Percentiles rank a stretch among this genome's conserved stretches.
phyloP scores from a whole-genome alignment of 2,329 filamentous ascomycete species.

The Monilinia fructicola region DNA sequence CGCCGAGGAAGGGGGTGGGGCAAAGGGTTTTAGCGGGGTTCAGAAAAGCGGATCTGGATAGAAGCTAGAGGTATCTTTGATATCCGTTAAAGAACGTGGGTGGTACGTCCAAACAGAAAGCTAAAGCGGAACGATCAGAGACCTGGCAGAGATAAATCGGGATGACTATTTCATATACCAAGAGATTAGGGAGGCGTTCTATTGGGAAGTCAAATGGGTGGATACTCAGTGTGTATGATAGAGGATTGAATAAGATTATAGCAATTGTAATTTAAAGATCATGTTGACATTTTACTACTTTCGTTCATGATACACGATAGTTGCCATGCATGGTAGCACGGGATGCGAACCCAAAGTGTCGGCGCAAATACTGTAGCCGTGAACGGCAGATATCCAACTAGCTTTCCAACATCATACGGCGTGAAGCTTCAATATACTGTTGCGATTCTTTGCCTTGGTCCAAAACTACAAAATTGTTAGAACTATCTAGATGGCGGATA shows the following conservation, averaged over 20 bases:
- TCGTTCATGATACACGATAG: neutral
- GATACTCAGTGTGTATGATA: neutral
- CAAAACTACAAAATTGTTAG: too few relatives aligned
- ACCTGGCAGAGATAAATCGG: neutral
- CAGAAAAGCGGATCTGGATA: constrained; percentile 37
- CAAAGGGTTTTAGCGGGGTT: constrained; percentile 31
- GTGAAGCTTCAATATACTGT: too few relatives aligned
- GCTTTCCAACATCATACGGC: too few relatives aligned
- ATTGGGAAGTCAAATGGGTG: neutral
- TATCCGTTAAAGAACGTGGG: too few relatives aligned
- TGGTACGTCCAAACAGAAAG: neutral
- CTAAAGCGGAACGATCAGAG: neutral
- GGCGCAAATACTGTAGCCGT: too few relatives aligned
- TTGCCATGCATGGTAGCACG: too few relatives aligned
- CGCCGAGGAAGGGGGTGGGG: constrained; percentile 27
- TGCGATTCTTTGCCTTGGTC: too few relatives aligned
- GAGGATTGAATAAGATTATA: neutral
- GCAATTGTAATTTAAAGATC: neutral
- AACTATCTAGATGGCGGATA: too few relatives aligned
- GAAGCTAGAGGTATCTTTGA: constrained; percentile 24
- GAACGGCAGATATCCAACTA: too few relatives aligned
- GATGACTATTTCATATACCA: neutral
- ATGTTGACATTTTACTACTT: neutral
- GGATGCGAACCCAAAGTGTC: too few relatives aligned
- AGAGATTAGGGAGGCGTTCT: neutral